Base-by-base conservation (phyloP, 345 rosid species). In the Brassica rapa region DNA sequence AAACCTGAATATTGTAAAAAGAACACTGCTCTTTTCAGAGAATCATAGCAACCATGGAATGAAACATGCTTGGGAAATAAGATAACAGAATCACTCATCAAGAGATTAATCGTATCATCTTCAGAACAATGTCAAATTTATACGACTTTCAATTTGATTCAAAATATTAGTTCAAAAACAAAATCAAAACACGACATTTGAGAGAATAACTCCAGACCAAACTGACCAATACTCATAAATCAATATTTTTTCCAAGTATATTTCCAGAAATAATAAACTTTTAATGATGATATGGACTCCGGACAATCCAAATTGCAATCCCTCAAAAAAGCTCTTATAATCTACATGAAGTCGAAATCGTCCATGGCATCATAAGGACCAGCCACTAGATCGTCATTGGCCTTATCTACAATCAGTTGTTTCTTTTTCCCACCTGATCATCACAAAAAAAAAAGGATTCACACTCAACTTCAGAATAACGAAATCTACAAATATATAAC, bases 271-370 rank as follows among this genome's bases (percentile, higher is more conserved):
- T 43, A 72, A 57, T 72, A 72, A 72, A 32, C 56, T 43, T 59
- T 49, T 46, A 46, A 62, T 68, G 14, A 60, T 73, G 46, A 67
- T 33, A 79, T 23, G 70, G 65, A 77, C 12, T 0, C 68, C 46
- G 3, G 23, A 33, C 70, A 65, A 57, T 14, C 72, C 62, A 64
- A 61, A 27, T 65, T 25, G n/a, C 73, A 78, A 8, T 51, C 12
- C 5, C 82, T 46, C 39, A 59, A 39, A 57, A 51, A 46, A 73
- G 21, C 25, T 51, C 35, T 69, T 74, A 16, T 41, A 56, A 55
- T 78, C 81, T 82, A 93, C 99, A 95, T 95, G 79, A 95, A 95
- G 75, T 93, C 99, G 7, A 75, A 88, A 23, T 95, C 98, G 25
- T 95, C 97, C 15, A 84, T 68, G 14, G 85, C 91, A 51, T 83